Conservation (phyloP, 2,329 filamentous ascomycete species). For the Chaetothyriales sp. region DNA sequence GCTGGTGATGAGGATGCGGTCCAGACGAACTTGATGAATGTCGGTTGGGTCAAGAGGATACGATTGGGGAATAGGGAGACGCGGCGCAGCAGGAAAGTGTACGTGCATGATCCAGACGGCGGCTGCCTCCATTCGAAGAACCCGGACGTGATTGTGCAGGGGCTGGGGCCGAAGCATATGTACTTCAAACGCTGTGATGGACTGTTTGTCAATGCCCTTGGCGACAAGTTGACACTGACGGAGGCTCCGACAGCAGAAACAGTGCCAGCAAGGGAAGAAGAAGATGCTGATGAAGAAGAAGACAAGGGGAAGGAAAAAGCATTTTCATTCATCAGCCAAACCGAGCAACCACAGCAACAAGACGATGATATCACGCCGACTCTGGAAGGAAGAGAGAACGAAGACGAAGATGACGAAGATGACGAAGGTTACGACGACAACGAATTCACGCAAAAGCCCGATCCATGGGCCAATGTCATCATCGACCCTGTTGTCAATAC, state of each 20-base stretch:
- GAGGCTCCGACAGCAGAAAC: background rate
- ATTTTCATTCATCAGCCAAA: background rate
- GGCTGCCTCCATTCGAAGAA: background rate
- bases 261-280: background rate
- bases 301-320: background rate
- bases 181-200: background rate
- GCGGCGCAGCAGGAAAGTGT: background rate
- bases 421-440: background rate
- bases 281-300: background rate
- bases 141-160: background rate
- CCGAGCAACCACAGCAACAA: background rate
- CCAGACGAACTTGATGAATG: background rate
- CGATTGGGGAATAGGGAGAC: background rate
- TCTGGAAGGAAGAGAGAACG: background rate
- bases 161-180: background rate
- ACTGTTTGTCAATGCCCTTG: background rate
- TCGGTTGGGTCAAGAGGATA: background rate
- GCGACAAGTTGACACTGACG: background rate
- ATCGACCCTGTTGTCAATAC: background rate
- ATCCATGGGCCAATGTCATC: background rate
- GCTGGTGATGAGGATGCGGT: background rate
- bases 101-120: background rate
- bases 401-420: background rate
- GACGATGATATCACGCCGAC: background rate
- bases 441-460: background rate